Evolutionary conservation across 768 basidiomycete species (phyloP).

Genomic region (Dioszegia aurantiaca): DNA sequence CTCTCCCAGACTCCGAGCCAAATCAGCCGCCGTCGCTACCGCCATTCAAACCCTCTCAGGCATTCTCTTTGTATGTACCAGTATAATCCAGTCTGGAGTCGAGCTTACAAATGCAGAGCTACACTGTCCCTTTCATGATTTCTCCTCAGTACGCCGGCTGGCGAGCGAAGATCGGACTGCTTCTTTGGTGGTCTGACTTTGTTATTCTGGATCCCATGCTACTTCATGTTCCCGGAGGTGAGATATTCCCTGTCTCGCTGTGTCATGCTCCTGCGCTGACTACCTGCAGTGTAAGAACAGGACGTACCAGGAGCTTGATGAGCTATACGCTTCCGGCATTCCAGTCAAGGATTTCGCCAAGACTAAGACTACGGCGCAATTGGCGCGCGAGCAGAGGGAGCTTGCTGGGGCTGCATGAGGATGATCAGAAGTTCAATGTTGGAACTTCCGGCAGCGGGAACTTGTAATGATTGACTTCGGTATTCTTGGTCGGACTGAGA

Average conservation of each 20-base stretch:
- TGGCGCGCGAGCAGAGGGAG: not conserved
- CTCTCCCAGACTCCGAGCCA: constrained; percentile 24
- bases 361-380: constrained; percentile 9
- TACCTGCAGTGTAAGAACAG: constrained; percentile 20
- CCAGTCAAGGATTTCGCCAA: constrained; percentile 33
- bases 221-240: constrained; percentile 26
- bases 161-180: constrained; percentile 25
- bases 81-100: not conserved
- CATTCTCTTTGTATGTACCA: constrained; percentile 20
- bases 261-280: not conserved
- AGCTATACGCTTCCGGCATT: constrained; percentile 37
- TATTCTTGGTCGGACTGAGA: no score
- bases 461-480: no score
- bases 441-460: no score
- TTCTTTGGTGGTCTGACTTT: constrained; percentile 13
- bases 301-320: constrained; percentile 38
- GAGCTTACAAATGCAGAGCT: constrained; percentile 3
- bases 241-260: not conserved
- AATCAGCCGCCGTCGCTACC: constrained; percentile 23
- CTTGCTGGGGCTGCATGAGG: not conserved
- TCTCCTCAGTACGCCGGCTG: constrained; percentile 26
- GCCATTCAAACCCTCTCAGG: constrained; percentile 9
- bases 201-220: constrained; percentile 8
- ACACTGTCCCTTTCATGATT: constrained; percentile 25
- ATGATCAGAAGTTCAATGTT: no score